phyloP scores from a whole-genome alignment of 306 rosid species.

The Cucurbita moschata region DNA sequence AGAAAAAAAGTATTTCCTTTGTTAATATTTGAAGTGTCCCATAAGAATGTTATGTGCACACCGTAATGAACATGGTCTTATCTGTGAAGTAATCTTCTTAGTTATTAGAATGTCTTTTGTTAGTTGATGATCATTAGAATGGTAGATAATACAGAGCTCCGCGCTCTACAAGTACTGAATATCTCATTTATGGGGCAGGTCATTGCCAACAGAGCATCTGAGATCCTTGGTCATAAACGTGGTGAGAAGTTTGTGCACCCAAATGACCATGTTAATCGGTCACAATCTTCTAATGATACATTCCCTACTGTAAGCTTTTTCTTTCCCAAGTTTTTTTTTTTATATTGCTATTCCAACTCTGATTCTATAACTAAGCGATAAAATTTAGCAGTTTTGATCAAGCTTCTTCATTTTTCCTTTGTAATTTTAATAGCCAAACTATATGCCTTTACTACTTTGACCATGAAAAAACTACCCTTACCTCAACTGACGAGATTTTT shows the following conservation, averaged over 20 bases:
- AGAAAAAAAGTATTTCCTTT: neutral
- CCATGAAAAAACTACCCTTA: neutral
- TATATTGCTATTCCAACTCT: neutral
- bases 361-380: neutral
- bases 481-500: neutral
- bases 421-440: neutral
- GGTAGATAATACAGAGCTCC: neutral
- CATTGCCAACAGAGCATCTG: conserved; percentile 92
- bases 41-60: neutral
- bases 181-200: conserved; percentile 31
- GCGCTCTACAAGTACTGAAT: neutral
- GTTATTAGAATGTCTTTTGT: neutral
- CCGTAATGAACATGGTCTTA: neutral
- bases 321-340: neutral
- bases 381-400: neutral
- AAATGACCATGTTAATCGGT: conserved; percentile 93
- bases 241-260: conserved; percentile 93
- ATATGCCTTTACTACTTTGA: neutral
- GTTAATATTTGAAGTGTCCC: neutral
- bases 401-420: neutral
- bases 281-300: conserved; percentile 94
- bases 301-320: conserved; percentile 76
- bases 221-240: conserved; percentile 85
- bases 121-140: neutral
- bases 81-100: neutral